Evolutionary conservation across 1,284 basidiomycete genomes (phyloP).

Genomic region (Chalciporus sp.): DNA sequence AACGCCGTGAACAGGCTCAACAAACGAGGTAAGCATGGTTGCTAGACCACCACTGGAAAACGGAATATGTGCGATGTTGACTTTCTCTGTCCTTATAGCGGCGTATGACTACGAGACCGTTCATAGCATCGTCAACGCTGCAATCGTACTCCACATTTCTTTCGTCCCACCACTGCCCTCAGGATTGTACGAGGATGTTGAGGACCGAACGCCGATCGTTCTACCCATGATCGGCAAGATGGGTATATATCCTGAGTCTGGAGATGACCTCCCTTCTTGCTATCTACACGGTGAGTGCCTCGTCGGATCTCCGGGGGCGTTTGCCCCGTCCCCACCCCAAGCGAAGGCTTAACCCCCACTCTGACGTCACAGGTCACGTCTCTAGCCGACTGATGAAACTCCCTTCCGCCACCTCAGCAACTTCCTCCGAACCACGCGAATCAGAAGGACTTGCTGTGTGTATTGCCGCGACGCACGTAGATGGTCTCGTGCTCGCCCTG

Average conservation of each 20-base stretch:
- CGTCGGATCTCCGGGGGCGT: no score
- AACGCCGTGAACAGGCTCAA: conserved; percentile 30
- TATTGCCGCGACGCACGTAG: conserved; percentile 29
- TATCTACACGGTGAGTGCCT: conserved; percentile 27
- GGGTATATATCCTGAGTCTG: conserved; percentile 16
- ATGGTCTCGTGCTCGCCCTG: conserved; percentile 26
- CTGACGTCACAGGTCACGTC: conserved; percentile 18
- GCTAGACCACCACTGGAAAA: no score
- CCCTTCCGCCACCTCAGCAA: background rate
- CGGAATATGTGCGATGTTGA: background rate
- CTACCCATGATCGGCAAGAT: conserved; percentile 31
- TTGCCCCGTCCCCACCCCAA: no score
- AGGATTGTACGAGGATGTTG: conserved; percentile 11
- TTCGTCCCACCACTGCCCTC: conserved; percentile 24
- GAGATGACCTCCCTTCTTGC: conserved; percentile 14
- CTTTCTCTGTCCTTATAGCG: conserved; percentile 9
- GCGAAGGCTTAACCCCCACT: background rate
- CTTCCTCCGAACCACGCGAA: background rate
- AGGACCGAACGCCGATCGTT: conserved; percentile 22
- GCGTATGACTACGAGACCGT: conserved; percentile 25
- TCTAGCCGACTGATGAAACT: conserved; percentile 34
- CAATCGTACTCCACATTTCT: conserved; percentile 28
- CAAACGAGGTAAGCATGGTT: conserved; percentile 24
- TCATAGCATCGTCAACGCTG: conserved; percentile 24
- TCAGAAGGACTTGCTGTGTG: conserved; percentile 17